phyloP scores from a whole-genome alignment of 2,329 filamentous ascomycete genomes.

The Trichoderma atrobrunneum region DNA sequence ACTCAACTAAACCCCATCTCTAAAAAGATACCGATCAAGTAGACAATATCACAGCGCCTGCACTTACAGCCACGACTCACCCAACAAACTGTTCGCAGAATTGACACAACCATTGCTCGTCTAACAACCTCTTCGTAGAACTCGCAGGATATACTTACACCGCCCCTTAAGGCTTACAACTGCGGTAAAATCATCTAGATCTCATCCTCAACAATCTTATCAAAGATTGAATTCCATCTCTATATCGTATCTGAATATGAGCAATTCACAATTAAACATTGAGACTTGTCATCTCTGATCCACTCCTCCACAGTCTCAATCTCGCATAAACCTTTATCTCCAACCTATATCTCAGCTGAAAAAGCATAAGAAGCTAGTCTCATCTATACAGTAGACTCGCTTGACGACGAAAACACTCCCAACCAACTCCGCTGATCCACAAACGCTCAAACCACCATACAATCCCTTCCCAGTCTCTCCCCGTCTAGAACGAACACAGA shows the following conservation, averaged over 20 bases:
- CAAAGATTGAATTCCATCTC: not conserved
- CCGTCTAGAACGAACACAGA: not conserved
- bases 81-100: not conserved
- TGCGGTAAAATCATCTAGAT: not conserved
- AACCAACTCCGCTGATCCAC: not conserved
- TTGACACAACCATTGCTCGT: not conserved
- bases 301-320: not conserved
- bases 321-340: not conserved
- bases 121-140: not conserved
- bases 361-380: not conserved
- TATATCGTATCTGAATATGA: not conserved
- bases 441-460: slow-evolving; percentile 5
- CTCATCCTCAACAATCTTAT: not conserved
- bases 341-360: not conserved
- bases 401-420: not conserved
- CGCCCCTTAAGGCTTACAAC: not conserved
- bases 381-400: not conserved
- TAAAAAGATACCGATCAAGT: not conserved
- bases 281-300: not conserved
- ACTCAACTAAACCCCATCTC: not conserved
- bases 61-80: not conserved
- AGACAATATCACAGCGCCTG: not conserved
- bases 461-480: not conserved
- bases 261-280: not conserved
- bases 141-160: not conserved